phyloP scores from a whole-genome alignment of 2,329 filamentous ascomycete species.

The Xylariomycetidae sp. region DNA sequence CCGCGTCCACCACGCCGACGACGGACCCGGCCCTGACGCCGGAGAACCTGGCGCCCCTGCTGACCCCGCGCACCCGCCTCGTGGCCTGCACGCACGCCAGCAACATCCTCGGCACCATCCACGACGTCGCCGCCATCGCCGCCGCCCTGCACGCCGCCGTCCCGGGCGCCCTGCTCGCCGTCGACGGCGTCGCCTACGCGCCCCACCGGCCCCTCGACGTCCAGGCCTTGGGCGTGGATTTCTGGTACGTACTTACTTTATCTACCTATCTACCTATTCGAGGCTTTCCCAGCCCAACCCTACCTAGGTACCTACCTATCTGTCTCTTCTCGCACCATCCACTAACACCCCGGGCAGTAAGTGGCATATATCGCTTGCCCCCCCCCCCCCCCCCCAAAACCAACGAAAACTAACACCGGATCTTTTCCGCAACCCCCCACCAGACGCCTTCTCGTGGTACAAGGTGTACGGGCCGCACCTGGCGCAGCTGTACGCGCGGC shows the following conservation, averaged over 20 bases:
- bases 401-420: too few relatives aligned
- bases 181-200: constrained; percentile 72
- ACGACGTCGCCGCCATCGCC: constrained; percentile 15
- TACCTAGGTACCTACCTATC: too few relatives aligned
- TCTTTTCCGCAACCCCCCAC: too few relatives aligned
- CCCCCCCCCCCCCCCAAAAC: too few relatives aligned
- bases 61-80: constrained; percentile 60
- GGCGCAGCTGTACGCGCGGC: constrained; percentile 61
- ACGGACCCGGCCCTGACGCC: constrained; percentile 50
- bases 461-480: constrained; percentile 77
- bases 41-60: constrained; percentile 49
- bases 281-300: too few relatives aligned
- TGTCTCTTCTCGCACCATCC: too few relatives aligned
- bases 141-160: constrained; percentile 21
- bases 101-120: constrained; percentile 22
- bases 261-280: too few relatives aligned
- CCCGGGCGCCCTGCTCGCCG: constrained; percentile 56
- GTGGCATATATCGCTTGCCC: too few relatives aligned
- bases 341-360: too few relatives aligned
- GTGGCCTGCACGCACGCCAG: constrained; percentile 44
- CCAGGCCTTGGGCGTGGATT: constrained; percentile 61
- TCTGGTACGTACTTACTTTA: too few relatives aligned
- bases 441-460: constrained; percentile 77
- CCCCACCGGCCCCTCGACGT: constrained; percentile 69
- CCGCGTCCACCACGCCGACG: constrained; percentile 4